These are phyloP conservation scores for Durio zibethinus DNA, from an alignment of 345 rosid species.

Conservation along the genomic window DNA sequence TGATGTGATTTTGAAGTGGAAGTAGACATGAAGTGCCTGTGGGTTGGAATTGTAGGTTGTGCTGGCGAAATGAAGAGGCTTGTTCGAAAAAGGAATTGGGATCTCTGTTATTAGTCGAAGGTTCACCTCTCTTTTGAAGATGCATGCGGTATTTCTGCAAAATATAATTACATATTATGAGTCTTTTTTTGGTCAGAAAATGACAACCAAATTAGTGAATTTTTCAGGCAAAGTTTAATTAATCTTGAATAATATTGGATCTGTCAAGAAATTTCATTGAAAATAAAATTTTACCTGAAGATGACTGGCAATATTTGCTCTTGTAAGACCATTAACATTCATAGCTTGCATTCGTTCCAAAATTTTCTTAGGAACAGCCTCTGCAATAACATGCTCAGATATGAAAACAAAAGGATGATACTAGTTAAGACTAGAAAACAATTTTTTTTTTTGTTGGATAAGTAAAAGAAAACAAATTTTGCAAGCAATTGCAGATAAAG, in stretches of 20 bases:
- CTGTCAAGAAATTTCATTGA: not conserved
- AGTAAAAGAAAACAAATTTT: not conserved
- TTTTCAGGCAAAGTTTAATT: not conserved
- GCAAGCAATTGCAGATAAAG: not conserved
- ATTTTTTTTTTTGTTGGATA: no score
- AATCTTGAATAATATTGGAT: no score
- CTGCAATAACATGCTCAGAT: slow-evolving; percentile 15
- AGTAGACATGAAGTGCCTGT: not conserved
- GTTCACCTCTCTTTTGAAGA: slow-evolving; percentile 6
- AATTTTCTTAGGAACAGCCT: slow-evolving; percentile 40
- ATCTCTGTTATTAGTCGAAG: not conserved
- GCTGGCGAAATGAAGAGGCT: not conserved
- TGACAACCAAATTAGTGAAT: not conserved
- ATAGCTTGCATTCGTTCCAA: slow-evolving; percentile 35
- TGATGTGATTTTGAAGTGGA: slow-evolving; percentile 5
- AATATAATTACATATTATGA: not conserved
- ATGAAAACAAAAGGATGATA: not conserved
- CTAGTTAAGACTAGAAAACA: not conserved
- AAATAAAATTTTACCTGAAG: slow-evolving; percentile 31
- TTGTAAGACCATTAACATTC: slow-evolving; percentile 26
- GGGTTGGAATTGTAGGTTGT: not conserved
- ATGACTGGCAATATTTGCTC: slow-evolving; percentile 41
- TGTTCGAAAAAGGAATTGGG: not conserved
- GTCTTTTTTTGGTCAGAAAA: not conserved
- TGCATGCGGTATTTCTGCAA: slow-evolving; percentile 29